Percentiles rank a stretch among this genome's conserved stretches.
These are phyloP conservation scores for Suillus subaureus DNA, from an alignment of 768 basidiomycete species.

Conservation along the genomic window DNA sequence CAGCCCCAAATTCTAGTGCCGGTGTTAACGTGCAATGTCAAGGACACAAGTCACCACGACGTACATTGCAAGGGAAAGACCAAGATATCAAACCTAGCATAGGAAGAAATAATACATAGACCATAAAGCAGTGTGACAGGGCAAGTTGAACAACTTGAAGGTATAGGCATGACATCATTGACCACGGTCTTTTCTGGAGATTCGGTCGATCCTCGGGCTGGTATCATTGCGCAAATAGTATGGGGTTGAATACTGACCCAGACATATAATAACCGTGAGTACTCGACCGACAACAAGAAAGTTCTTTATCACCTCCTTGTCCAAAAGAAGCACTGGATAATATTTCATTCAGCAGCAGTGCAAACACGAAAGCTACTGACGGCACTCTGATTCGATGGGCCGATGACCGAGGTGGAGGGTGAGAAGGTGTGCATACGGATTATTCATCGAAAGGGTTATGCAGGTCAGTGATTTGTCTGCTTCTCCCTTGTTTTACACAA, in stretches of 20 bases:
- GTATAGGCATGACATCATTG: no score
- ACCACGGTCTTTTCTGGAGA: no score
- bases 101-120: not conserved
- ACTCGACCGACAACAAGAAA: not conserved
- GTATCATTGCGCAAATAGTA: no score
- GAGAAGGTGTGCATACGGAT: no score
- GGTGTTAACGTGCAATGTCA: not conserved
- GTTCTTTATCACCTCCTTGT: not conserved
- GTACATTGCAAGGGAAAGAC: conserved; percentile 1
- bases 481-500: no score
- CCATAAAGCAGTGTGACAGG: not conserved
- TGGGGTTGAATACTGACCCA: not conserved
- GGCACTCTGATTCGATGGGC: not conserved
- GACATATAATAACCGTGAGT: not conserved
- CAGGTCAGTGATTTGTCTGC: no score
- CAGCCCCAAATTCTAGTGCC: not conserved
- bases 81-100: conserved; percentile 1
- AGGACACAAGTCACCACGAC: not conserved
- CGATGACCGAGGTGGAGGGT: no score
- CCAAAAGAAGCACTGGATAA: not conserved
- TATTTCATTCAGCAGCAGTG: not conserved
- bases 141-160: no score
- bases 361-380: not conserved
- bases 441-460: no score
- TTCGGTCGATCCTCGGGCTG: not conserved